Conservation (phyloP, 2,329 filamentous ascomycete species). For the Scedosporium apiospermum region DNA sequence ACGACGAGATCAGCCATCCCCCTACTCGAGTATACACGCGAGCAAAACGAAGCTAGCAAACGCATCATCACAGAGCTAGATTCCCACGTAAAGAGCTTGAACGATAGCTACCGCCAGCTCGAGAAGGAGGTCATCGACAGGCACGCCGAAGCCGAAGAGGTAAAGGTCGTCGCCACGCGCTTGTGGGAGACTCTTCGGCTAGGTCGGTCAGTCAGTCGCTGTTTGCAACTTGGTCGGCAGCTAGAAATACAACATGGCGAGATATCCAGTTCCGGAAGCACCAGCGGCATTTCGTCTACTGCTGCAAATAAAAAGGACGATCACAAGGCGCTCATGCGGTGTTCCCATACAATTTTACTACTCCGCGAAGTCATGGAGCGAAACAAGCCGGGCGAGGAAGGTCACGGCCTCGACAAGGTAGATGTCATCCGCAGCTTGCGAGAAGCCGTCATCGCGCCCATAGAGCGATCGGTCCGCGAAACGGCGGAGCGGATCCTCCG, state of each 20-base stretch:
- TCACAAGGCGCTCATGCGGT: conserved; percentile 70
- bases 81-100: conserved; percentile 67
- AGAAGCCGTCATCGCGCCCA: conserved; percentile 57
- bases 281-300: conserved; percentile 18
- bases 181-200: conserved; percentile 74
- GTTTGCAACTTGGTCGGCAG: conserved; percentile 73
- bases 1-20: conserved; percentile 78
- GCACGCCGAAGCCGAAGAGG: conserved; percentile 77
- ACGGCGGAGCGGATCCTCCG: conserved; percentile 70
- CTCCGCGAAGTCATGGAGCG: conserved; percentile 64
- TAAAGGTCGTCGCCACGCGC: conserved; percentile 65
- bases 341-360: conserved; percentile 67
- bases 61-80: conserved; percentile 69
- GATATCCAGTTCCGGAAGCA: conserved; percentile 29
- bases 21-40: conserved; percentile 66
- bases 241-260: conserved; percentile 80
- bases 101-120: conserved; percentile 75
- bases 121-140: conserved; percentile 80
- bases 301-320: conserved; percentile 50
- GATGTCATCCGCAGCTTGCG: conserved; percentile 63
- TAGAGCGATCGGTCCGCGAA: conserved; percentile 64
- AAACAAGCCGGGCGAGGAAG: conserved; percentile 62
- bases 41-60: conserved; percentile 63
- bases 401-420: conserved; percentile 64
- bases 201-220: conserved; percentile 66